Evolutionary conservation across 2,329 filamentous ascomycete genomes (phyloP), one percentile per base, ranked within the genome.

Genomic region (Trichoderma breve): DNA sequence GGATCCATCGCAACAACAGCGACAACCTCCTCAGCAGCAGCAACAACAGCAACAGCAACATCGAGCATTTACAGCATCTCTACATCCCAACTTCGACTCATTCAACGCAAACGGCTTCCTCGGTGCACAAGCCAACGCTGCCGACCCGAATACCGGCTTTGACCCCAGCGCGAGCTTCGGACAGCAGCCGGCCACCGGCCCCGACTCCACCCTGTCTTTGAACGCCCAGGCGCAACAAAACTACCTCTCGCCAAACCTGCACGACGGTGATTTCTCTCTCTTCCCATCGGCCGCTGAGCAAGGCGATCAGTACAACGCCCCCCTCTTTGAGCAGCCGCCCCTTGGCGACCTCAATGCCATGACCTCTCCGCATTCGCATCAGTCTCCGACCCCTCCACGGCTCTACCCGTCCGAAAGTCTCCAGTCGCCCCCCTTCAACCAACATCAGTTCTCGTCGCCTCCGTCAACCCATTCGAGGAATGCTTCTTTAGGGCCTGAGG

Each of bases 251-350:
- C 79, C 86, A 21, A 86, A 85, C 74, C 87, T 89, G 74, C 82
- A 82, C 78, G 82, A 84, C 77, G 82, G 82, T 73, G 89, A 92
- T 81, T 91, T 91, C 79, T 88, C 89, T 64, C 85, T 92, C 76
- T 93, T 92, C 77, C 87, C 90, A 4, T 79, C 85, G 9, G 82
- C 85, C 64, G 83, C 85, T 75, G 83, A 85, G 71, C 83, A 82
- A 64, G 83, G 85, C 73, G 86, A 89, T 73, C 88, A 89, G 77
- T 89, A 90, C 77, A 88, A 88, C 76, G 82, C 88, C 14, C 87
- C 90, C 26, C 84, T 91, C 73, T 92, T 93, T 73, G 85, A 86
- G 74, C 83, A 82, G 71, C 72, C 80, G 36, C 80, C 82, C 63
- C 80, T 87, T 55, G 82, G 80, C 78, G 85, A 88, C 74, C 81